Evolutionary conservation across 768 basidiomycete species (phyloP).

Genomic region (Amanita fuliginea): DNA sequence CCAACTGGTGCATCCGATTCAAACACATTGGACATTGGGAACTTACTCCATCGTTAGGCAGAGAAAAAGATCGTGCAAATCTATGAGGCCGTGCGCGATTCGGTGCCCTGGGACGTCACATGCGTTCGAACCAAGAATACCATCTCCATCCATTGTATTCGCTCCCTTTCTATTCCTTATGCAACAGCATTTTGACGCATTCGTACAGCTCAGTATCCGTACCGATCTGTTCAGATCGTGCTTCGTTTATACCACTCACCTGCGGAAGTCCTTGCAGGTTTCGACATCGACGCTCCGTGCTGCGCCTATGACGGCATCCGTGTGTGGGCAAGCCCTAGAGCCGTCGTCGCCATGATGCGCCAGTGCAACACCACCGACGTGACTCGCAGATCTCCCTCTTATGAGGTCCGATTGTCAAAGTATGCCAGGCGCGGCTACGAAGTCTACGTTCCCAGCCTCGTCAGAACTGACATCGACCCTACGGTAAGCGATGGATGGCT

Average conservation of each 20-base stretch:
- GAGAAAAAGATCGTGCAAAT: slow-evolving; percentile 48
- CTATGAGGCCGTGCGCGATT: slow-evolving; percentile 54
- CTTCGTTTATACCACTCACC: slow-evolving; percentile 54
- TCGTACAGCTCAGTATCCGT: slow-evolving; percentile 48
- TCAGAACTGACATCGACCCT: slow-evolving; percentile 35
- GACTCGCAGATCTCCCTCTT: slow-evolving; percentile 37
- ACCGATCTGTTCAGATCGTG: slow-evolving; percentile 56
- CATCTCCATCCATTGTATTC: slow-evolving; percentile 28
- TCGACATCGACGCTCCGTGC: slow-evolving; percentile 58
- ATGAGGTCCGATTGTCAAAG: slow-evolving; percentile 38
- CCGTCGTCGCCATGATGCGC: slow-evolving; percentile 36
- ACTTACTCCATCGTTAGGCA: no score
- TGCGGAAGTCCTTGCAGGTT: slow-evolving; percentile 55
- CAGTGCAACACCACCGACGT: slow-evolving; percentile 40
- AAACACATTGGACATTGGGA: no score
- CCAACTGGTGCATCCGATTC: neutral
- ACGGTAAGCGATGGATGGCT: slow-evolving; percentile 26
- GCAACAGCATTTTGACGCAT: no score
- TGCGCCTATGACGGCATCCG: slow-evolving; percentile 38
- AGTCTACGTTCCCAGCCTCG: slow-evolving; percentile 32
- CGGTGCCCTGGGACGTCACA: slow-evolving; percentile 59
- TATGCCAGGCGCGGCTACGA: slow-evolving; percentile 36
- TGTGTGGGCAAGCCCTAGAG: slow-evolving; percentile 36
- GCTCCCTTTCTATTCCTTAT: neutral
- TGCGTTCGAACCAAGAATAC: slow-evolving; percentile 59